Percentiles rank a stretch among this genome's conserved stretches.
These are phyloP conservation scores for Talaromyces rugulosus DNA, from an alignment of 2,329 filamentous ascomycete genomes.

Conservation along the genomic window DNA sequence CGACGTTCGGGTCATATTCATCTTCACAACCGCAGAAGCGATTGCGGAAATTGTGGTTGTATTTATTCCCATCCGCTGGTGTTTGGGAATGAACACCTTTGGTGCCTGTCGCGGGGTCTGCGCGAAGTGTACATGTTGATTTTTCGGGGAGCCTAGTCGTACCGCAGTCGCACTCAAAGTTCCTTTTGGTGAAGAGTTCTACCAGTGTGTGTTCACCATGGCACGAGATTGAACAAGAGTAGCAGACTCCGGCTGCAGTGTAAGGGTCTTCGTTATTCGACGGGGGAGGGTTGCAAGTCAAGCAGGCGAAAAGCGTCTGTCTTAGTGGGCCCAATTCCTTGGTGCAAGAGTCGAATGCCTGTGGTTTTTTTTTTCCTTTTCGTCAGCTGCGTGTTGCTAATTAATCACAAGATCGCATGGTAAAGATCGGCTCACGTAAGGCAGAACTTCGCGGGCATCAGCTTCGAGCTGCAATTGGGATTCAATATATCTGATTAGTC, in stretches of 20 bases:
- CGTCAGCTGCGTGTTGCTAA: neutral
- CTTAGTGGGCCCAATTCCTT: conserved; percentile 82
- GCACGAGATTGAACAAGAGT: conserved; percentile 93
- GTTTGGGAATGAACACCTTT: conserved; percentile 78
- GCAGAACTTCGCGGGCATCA: conserved; percentile 89
- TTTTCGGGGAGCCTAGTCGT: conserved; percentile 70
- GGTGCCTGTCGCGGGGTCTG: conserved; percentile 66
- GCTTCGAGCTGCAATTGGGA: conserved; percentile 87
- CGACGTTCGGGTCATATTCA: conserved; percentile 80
- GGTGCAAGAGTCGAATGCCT: conserved; percentile 94
- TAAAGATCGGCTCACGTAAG: conserved; percentile 62
- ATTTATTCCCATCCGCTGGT: conserved; percentile 68
- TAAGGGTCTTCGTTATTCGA: conserved; percentile 58
- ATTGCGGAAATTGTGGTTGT: conserved; percentile 95
- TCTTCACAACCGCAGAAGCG: conserved; percentile 85
- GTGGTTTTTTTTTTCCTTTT: neutral
- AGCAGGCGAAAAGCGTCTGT: conserved; percentile 84
- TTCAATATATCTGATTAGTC: conserved; percentile 68
- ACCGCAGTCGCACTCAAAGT: conserved; percentile 95
- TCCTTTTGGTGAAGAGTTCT: conserved; percentile 91
- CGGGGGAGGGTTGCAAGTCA: conserved; percentile 87
- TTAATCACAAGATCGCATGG: neutral
- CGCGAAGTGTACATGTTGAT: conserved; percentile 70
- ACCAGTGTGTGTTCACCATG: conserved; percentile 93
- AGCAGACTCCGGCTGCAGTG: conserved; percentile 80